These are phyloP conservation scores for Agaricus blazei DNA, from an alignment of 768 basidiomycete species.

Conservation along the genomic window DNA sequence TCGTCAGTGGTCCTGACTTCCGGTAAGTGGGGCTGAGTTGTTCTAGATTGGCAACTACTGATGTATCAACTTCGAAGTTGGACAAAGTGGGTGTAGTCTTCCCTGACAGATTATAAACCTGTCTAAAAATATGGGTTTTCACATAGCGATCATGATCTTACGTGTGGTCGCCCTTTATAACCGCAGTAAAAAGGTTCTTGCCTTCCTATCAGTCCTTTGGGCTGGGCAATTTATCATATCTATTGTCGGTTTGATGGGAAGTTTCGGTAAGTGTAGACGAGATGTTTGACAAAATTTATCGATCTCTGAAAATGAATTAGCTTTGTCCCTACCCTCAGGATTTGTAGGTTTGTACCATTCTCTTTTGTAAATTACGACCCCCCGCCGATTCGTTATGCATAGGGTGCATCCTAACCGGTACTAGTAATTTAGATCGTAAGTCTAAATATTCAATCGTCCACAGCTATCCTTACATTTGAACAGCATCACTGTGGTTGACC, in stretches of 20 bases:
- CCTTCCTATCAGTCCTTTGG: slow-evolving; percentile 19
- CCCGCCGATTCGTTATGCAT: background rate
- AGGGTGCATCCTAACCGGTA: slow-evolving; percentile 23
- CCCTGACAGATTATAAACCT: background rate
- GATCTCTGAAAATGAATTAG: slow-evolving; percentile 7
- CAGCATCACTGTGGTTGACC: slow-evolving; percentile 21
- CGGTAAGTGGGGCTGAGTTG: background rate
- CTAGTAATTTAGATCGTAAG: slow-evolving; percentile 18
- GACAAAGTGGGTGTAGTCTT: slow-evolving; percentile 10
- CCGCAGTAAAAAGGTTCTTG: slow-evolving; percentile 14
- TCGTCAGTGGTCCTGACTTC: slow-evolving; percentile 20
- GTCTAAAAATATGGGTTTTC: background rate
- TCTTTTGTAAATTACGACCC: background rate
- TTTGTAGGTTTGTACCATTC: slow-evolving; percentile 15
- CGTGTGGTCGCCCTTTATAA: slow-evolving; percentile 25
- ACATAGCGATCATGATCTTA: slow-evolving; percentile 27
- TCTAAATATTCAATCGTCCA: background rate
- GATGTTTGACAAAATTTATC: background rate
- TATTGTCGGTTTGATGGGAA: slow-evolving; percentile 16
- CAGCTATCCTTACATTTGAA: background rate
- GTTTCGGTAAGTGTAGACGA: slow-evolving; percentile 18
- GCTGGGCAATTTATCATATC: slow-evolving; percentile 20
- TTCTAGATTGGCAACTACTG: too few species aligned
- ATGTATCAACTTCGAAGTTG: background rate
- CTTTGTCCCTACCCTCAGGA: slow-evolving; percentile 18